Percentiles rank a stretch among this genome's conserved stretches.
Evolutionary conservation across 164 flowering plant genomes (phyloP).

Genomic region (Dillenia turbinata): DNA sequence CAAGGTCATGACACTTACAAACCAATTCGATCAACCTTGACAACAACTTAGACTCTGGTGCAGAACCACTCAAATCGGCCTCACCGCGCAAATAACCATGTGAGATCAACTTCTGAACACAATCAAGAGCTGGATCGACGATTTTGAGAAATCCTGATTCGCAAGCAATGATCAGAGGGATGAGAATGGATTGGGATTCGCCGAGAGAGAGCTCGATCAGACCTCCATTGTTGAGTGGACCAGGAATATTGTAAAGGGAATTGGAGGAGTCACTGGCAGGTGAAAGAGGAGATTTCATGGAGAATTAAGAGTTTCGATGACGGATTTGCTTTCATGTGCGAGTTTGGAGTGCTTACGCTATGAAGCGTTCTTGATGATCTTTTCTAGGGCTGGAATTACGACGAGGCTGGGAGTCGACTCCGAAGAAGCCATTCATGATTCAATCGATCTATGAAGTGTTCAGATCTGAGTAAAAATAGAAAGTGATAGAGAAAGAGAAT

Average conservation of each 20-base stretch:
- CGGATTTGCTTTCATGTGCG: conserved; percentile 72
- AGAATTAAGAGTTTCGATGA: conserved; percentile 48
- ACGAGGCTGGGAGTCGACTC: conserved; percentile 82
- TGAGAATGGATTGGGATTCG: too few species aligned
- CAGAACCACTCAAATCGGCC: too few species aligned
- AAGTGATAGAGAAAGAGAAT: too few species aligned
- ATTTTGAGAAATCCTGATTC: too few species aligned
- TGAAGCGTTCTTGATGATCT: conserved; percentile 85
- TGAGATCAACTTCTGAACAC: too few species aligned
- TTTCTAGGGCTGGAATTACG: conserved; percentile 72
- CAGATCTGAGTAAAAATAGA: conserved; percentile 31
- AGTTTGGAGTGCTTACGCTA: conserved; percentile 95
- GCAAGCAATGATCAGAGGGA: too few species aligned
- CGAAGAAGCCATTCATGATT: conserved; percentile 93
- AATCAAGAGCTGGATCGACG: too few species aligned
- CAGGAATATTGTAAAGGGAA: conserved; percentile 41
- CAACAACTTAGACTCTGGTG: too few species aligned
- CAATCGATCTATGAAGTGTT: conserved; percentile 1
- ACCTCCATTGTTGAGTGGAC: conserved; percentile 69
- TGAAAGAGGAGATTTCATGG: conserved; percentile 14
- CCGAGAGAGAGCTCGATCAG: conserved; percentile 49
- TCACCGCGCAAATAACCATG: too few species aligned
- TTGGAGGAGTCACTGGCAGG: conserved; percentile 10
- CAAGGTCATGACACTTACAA: too few species aligned
- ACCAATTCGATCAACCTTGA: too few species aligned